These are phyloP conservation scores for Rhodofomes roseus DNA, from an alignment of 1,284 basidiomycete genomes.

Conservation along the genomic window DNA sequence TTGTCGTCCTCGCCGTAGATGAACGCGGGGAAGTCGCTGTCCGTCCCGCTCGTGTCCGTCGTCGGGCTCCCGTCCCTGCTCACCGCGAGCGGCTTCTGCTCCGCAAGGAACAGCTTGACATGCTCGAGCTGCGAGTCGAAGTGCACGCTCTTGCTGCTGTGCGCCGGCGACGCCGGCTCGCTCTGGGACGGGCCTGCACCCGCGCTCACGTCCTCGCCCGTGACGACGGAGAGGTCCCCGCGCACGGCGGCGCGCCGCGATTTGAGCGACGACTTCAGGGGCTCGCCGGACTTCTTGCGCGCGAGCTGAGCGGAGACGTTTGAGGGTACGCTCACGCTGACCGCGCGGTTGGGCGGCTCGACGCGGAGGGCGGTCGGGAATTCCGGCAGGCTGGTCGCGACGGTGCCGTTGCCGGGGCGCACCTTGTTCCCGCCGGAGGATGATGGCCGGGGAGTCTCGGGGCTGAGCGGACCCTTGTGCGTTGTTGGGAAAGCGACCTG, in stretches of 20 bases:
- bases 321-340: conserved; percentile 1
- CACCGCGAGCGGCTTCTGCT: conserved; percentile 92
- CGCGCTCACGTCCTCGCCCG: conserved; percentile 19
- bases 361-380: neutral
- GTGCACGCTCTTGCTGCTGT: conserved; percentile 79
- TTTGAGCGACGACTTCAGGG: conserved; percentile 91
- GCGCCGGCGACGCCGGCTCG: conserved; percentile 56
- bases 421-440: neutral
- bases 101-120: conserved; percentile 90
- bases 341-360: neutral
- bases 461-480: conserved; percentile 9
- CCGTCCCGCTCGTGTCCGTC: conserved; percentile 73
- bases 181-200: conserved; percentile 42
- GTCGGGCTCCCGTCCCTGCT: conserved; percentile 88
- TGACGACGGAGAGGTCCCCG: conserved; percentile 48
- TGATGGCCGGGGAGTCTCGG: conserved; percentile 15
- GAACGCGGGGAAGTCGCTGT: conserved; percentile 64
- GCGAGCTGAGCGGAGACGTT: conserved; percentile 11
- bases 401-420: neutral
- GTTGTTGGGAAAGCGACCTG: conserved; percentile 15
- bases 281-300: conserved; percentile 91
- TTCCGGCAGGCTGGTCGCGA: neutral
- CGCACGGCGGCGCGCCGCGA: conserved; percentile 47
- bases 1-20: conserved; percentile 44
- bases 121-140: conserved; percentile 91